Base-by-base conservation (phyloP, 495 filamentous ascomycete genomes). In the Aspergillus leporis region DNA sequence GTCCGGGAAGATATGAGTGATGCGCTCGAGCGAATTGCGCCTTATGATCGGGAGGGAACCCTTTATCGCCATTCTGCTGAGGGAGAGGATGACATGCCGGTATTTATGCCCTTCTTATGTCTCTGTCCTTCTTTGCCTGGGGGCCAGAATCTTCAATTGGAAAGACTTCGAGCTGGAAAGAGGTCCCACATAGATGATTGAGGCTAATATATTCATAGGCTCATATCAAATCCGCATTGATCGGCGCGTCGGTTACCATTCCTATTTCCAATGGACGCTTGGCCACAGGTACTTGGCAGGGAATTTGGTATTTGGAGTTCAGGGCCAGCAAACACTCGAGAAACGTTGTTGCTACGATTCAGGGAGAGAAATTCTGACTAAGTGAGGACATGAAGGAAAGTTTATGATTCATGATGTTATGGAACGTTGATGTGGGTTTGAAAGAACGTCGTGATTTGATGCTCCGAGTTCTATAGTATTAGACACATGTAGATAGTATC, bases 261-360 rank as follows among this genome's bases (percentile, higher is more conserved):
- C 94, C 95, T 6, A 95, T 98, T 67, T 85, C 81, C 59, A 85
- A 98, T 64, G 94, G 94, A 10, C 85, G 82, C 63, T 71, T 98
- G 70, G 83, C 82, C 62, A 84, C 77, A 45, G 87, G 87, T 22
- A 90, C 87, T 7, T 90, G 87, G 81, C 83, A 85, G 72, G 92
- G 94, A 0, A 91, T 98, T 56, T 98, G 92, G 92, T 93, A 93
- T 69, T 71, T 97, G 63, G 94, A 98, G 74, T 98, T 98, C 70
- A 78, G 94, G 58, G 83, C 83, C 3, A 76, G 77, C 53, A 90
- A 82, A 61, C 93, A 97, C 74, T 78, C 81, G 40, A 79, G 94
- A 61, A 89, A 82, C 68, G 83, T 98, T 23, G 87, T 98, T 34
- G 94, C 94, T 48, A 98, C 94, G 7, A 92, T 98, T 49, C 91